phyloP scores from a whole-genome alignment of 106 monocot species.

The Acanthochlamys bracteata region DNA sequence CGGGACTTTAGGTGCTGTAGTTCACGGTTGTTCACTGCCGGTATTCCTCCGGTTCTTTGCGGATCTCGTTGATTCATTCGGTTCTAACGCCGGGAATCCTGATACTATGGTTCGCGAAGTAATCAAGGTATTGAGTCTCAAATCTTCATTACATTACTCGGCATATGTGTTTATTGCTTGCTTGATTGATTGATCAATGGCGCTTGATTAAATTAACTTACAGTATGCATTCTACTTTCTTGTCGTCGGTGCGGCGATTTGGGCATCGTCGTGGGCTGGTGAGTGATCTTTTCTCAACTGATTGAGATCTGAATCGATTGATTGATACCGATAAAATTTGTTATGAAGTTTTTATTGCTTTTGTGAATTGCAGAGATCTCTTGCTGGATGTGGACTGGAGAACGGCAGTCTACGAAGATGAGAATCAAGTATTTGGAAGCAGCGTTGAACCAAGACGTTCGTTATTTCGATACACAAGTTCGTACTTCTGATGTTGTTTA shows the following conservation, averaged over 20 bases:
- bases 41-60: constrained; percentile 93
- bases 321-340: not conserved
- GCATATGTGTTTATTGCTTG: too few relatives aligned
- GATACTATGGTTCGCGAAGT: constrained; percentile 83
- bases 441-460: constrained; percentile 73
- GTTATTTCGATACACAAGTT: constrained; percentile 89
- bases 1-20: constrained; percentile 66
- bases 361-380: constrained; percentile 64
- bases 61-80: constrained; percentile 90
- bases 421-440: constrained; percentile 77
- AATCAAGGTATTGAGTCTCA: constrained; percentile 39
- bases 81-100: constrained; percentile 66
- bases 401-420: constrained; percentile 83
- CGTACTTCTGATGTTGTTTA: constrained; percentile 83
- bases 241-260: constrained; percentile 66
- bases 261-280: constrained; percentile 81
- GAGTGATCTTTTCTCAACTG: constrained; percentile 7
- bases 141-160: not conserved
- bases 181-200: too few relatives aligned
- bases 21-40: constrained; percentile 90
- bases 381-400: constrained; percentile 99
- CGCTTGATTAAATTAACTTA: not conserved
- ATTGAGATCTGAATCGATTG: not conserved
- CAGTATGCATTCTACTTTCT: constrained; percentile 73
- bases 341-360: not conserved